Evolutionary conservation across 495 filamentous ascomycete genomes (phyloP).

Genomic region (Arthonia radiata): DNA sequence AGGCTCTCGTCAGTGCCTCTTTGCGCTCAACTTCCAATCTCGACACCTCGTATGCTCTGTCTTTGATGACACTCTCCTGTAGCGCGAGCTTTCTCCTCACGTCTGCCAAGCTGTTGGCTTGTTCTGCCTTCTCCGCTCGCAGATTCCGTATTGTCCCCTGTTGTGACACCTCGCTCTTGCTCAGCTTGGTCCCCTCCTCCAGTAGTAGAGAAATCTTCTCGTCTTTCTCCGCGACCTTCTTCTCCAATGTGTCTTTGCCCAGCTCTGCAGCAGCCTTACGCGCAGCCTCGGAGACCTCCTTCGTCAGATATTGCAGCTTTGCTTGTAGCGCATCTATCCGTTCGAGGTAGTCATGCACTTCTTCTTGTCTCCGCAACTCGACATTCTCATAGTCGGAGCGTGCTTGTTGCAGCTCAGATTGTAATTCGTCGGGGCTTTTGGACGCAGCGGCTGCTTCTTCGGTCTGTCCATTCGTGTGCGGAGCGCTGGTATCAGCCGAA

Average conservation of each 20-base stretch:
- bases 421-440: too few relatives aligned
- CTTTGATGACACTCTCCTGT: slow-evolving; percentile 33
- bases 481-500: too few relatives aligned
- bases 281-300: slow-evolving; percentile 48
- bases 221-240: slow-evolving; percentile 66
- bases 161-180: slow-evolving; percentile 62
- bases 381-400: slow-evolving; percentile 31
- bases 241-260: slow-evolving; percentile 37
- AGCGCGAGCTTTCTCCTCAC: slow-evolving; percentile 38
- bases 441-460: too few relatives aligned
- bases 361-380: slow-evolving; percentile 45
- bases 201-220: slow-evolving; percentile 73
- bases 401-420: slow-evolving; percentile 25
- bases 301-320: slow-evolving; percentile 68
- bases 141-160: slow-evolving; percentile 65
- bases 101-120: slow-evolving; percentile 36
- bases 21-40: slow-evolving; percentile 24
- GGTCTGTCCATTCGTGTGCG: too few relatives aligned
- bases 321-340: slow-evolving; percentile 79
- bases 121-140: slow-evolving; percentile 30
- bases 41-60: slow-evolving; percentile 30
- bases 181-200: slow-evolving; percentile 78
- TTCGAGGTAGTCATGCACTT: slow-evolving; percentile 60
- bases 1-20: slow-evolving; percentile 10
- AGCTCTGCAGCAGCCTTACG: slow-evolving; percentile 34